Conservation (phyloP, 164 flowering plant genomes). For the Platanus orientalis region DNA sequence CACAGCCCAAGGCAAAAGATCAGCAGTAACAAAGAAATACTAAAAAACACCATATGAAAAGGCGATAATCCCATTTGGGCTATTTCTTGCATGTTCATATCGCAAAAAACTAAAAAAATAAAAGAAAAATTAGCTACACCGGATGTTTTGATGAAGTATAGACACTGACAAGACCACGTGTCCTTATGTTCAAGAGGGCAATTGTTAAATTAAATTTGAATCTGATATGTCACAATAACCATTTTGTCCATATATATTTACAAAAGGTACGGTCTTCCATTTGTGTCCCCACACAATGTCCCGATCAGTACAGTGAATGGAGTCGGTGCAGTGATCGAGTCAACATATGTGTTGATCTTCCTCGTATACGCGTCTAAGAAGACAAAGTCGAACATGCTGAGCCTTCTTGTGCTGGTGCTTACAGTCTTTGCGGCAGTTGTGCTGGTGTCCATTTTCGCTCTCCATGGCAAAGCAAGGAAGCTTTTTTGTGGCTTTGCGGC, state of each 20-base stretch:
- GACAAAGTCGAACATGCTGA: slow-evolving; percentile 44
- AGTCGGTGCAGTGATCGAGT: slow-evolving; percentile 65
- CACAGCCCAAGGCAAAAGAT: too few relatives aligned
- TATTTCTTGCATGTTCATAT: too few relatives aligned
- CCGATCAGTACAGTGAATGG: slow-evolving; percentile 74
- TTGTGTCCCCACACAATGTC: slow-evolving; percentile 74
- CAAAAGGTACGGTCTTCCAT: slow-evolving; percentile 82
- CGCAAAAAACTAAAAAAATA: too few relatives aligned
- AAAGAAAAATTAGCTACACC: too few relatives aligned
- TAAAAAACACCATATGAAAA: too few relatives aligned
- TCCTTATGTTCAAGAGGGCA: too few relatives aligned
- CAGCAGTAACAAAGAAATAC: too few relatives aligned
- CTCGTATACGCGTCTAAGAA: slow-evolving; percentile 44
- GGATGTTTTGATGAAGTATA: too few relatives aligned
- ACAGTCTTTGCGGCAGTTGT: slow-evolving; percentile 38
- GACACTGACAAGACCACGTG: too few relatives aligned
- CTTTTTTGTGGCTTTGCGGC: slow-evolving; percentile 61
- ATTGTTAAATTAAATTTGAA: too few relatives aligned
- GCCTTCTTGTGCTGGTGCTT: slow-evolving; percentile 32
- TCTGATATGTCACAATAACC: not conserved
- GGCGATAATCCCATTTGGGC: too few relatives aligned
- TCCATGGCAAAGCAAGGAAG: slow-evolving; percentile 45
- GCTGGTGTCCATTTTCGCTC: slow-evolving; percentile 49
- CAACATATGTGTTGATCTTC: slow-evolving; percentile 46
- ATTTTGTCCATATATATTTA: too few relatives aligned